Conservation (phyloP, 2,329 filamentous ascomycete species). For the Cladorrhinum sp. region DNA sequence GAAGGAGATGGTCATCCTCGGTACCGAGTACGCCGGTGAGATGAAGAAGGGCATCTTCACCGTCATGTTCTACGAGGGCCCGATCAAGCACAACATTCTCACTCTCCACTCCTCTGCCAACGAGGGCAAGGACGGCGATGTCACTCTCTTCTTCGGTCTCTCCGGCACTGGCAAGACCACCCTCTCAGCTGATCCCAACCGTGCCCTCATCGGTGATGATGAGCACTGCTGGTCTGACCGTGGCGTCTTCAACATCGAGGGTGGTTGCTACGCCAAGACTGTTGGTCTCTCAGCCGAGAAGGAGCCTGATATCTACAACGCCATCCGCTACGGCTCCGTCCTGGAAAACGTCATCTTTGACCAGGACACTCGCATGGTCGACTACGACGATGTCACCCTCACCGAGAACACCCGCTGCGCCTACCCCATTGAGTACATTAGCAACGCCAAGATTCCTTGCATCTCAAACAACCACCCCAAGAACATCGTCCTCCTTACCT, state of each 20-base stretch:
- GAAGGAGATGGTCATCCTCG: slow-evolving; percentile 99
- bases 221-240: slow-evolving; percentile 99
- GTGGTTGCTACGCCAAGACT: slow-evolving; percentile 98
- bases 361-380: slow-evolving; percentile 80
- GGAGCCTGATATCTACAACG: slow-evolving; percentile 95
- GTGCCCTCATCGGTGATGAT: slow-evolving; percentile 93
- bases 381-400: slow-evolving; percentile 92
- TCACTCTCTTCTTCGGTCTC: slow-evolving; percentile 98
- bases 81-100: slow-evolving; percentile 97
- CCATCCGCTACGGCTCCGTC: slow-evolving; percentile 95
- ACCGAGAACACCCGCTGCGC: slow-evolving; percentile 98
- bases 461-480: slow-evolving; percentile 80
- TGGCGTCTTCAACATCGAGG: slow-evolving; percentile 99
- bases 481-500: slow-evolving; percentile 98
- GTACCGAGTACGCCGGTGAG: slow-evolving; percentile 96
- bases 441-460: slow-evolving; percentile 98
- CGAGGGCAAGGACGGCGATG: slow-evolving; percentile 89
- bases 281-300: slow-evolving; percentile 97
- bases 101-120: slow-evolving; percentile 98
- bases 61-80: slow-evolving; percentile 99
- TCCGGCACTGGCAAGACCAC: slow-evolving; percentile 99
- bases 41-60: slow-evolving; percentile 99
- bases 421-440: slow-evolving; percentile 98
- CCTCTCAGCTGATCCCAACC: slow-evolving; percentile 93
- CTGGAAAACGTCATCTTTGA: slow-evolving; percentile 99